Conservation (phyloP, 257 asterid genomes). For the Solanum medicagineum region DNA sequence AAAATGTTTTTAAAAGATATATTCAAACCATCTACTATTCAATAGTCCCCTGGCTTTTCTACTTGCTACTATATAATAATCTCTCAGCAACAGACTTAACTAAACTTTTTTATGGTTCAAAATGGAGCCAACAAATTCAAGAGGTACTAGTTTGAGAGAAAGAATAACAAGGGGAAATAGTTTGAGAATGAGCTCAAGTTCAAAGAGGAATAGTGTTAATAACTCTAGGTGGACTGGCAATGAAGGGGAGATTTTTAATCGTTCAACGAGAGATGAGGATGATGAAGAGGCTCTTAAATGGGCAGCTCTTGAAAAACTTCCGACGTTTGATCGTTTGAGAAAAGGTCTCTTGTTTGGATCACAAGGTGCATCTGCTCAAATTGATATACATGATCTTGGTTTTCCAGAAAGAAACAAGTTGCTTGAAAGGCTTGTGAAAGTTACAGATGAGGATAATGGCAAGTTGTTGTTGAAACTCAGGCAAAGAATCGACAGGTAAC, state of each 20-base stretch:
- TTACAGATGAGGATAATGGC: constrained; percentile 59
- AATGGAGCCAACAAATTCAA: neutral
- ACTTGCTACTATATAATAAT: neutral
- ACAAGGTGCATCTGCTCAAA: neutral
- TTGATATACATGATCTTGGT: neutral
- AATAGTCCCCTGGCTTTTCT: neutral
- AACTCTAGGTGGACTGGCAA: neutral
- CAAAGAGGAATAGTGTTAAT: neutral
- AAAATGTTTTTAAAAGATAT: neutral
- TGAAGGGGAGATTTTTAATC: neutral
- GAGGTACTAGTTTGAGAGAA: neutral
- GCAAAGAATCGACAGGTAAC: constrained; percentile 44
- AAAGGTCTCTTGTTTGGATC: neutral
- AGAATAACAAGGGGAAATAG: neutral
- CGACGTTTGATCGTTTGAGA: neutral
- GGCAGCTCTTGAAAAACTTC: neutral
- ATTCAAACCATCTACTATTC: neutral
- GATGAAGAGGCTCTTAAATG: neutral
- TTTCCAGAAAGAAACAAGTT: constrained; percentile 22
- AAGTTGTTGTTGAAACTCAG: constrained; percentile 44
- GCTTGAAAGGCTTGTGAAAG: constrained; percentile 43
- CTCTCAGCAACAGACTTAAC: neutral
- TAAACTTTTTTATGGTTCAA: neutral
- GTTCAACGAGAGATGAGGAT: neutral
- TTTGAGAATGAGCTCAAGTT: neutral